Base-by-base conservation (phyloP, 768 basidiomycete species). In the Rhizopogon vulgaris region DNA sequence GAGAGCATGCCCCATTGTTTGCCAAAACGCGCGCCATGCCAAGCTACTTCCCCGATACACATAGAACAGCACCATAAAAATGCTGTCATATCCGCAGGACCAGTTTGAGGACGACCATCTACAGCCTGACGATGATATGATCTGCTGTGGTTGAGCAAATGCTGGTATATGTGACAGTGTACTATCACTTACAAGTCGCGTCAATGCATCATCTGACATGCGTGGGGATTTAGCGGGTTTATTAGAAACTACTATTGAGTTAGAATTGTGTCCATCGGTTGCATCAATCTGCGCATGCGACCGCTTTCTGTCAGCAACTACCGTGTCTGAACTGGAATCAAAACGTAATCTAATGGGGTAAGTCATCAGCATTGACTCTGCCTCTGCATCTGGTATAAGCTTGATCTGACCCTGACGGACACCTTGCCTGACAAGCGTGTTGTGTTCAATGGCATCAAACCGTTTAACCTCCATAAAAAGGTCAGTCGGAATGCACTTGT, bases 401-500 rank as follows among this genome's bases (percentile, higher is more conserved):
- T 47, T 9, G 6, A 41, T 12, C 4, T 14, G 6, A 27, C 50
- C 53, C 6, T 38, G 12, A n/a, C 8, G 5, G 12, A 57, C 14
- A 2, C 46, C 40, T 39, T 36, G 25, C 15, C 4, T 14, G 24
- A 57, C 43, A 6, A 43, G 41, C 12, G 52, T 55, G 11, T 58
- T 58, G 27, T 55, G 51, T 42, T 57, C 50, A 6, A 57, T 18
- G 2, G 45, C 56, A 11, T 53, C 18, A 30, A 56, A 51, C 6
- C 28, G 45, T 6, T 14, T 18, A 0, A 48, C 32, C 32, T 52
- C 38, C 4, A 15, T 7, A 12, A 48, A 15, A 1, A 58, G 43
- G 25, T 58, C 51, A 1, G 37, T 11, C 8, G 51, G 48, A 1
- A 62, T 34, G 4, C 51, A 49, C 38, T 56, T 51, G 54, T 69